Conservation (phyloP, 2,329 filamentous ascomycete species). For the Nigrospora oryzae region DNA sequence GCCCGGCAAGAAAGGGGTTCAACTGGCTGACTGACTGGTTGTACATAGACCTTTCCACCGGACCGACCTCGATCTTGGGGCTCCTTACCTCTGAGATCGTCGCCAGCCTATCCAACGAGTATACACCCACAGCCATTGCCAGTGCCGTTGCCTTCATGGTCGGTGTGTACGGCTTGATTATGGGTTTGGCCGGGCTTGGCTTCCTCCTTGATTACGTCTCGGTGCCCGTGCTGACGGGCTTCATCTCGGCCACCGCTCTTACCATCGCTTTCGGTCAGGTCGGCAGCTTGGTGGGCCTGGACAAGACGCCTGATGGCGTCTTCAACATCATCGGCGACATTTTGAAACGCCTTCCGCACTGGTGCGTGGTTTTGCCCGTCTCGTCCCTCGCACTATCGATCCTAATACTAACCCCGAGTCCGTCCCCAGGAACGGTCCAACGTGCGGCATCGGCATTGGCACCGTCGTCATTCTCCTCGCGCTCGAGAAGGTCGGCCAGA, state of each 20-base stretch:
- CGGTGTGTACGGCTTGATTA: constrained; percentile 48
- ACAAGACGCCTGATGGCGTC: constrained; percentile 38
- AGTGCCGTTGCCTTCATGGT: constrained; percentile 56
- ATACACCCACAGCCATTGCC: constrained; percentile 45
- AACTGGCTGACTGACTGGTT: constrained; percentile 1
- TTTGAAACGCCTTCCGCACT: constrained; percentile 45
- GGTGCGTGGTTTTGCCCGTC: neutral
- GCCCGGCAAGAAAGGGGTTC: too few relatives aligned
- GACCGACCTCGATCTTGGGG: constrained; percentile 57
- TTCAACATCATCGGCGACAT: constrained; percentile 51
- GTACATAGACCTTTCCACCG: constrained; percentile 46
- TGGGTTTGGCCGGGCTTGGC: constrained; percentile 55
- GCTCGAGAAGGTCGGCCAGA: constrained; percentile 49
- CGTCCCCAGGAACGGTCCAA: constrained; percentile 37
- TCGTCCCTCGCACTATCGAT: too few relatives aligned
- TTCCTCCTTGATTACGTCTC: constrained; percentile 61
- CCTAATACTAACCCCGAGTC: neutral
- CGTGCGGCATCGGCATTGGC: constrained; percentile 50
- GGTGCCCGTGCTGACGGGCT: constrained; percentile 54
- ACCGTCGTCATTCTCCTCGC: constrained; percentile 46
- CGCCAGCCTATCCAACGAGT: constrained; percentile 40
- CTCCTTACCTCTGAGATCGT: constrained; percentile 56
- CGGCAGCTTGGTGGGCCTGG: constrained; percentile 49
- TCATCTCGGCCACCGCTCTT: constrained; percentile 58
- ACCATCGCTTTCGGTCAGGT: constrained; percentile 60